Percentiles rank a stretch among this genome's conserved stretches.
Conservation (phyloP, 139 green algal species). For the Coelastrella sp. region DNA sequence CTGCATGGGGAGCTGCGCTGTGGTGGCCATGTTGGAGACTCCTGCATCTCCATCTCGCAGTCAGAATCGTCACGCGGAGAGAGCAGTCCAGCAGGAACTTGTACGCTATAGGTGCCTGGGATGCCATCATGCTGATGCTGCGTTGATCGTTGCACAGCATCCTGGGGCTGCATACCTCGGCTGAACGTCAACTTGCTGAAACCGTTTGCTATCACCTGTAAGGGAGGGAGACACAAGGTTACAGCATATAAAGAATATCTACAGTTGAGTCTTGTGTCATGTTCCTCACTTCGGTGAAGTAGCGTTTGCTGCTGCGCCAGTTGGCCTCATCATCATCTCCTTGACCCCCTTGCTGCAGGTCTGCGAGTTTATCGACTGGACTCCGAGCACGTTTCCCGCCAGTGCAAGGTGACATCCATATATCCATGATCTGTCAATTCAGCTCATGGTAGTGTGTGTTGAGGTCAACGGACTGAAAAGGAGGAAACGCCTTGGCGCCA, state of each 20-base stretch:
- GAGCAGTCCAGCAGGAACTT: not conserved
- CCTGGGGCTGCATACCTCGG: not conserved
- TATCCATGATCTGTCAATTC: not conserved
- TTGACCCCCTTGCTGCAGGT: not conserved
- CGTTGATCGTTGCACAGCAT: not conserved
- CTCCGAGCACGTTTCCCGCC: conserved; percentile 8
- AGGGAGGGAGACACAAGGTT: not conserved
- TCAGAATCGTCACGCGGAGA: not conserved
- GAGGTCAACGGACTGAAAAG: not conserved
- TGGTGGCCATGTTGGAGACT: not conserved
- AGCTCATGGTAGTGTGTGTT: not conserved
- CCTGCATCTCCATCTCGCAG: conserved; percentile 26
- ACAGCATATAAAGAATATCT: not conserved
- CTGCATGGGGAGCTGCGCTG: conserved; percentile 16
- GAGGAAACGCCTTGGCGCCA: not conserved
- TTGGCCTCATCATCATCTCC: conserved; percentile 24
- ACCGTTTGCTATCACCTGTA: conserved; percentile 41
- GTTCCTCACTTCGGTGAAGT: conserved; percentile 23
- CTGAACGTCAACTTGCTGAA: conserved; percentile 44
- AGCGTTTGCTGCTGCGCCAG: conserved; percentile 41
- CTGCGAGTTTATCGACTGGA: conserved; percentile 32
- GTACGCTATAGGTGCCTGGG: not conserved
- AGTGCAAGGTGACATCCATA: not conserved
- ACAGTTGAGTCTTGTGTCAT: not conserved
- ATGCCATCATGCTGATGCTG: not conserved